Percentiles rank a stretch among this genome's conserved stretches.
phyloP scores from a whole-genome alignment of 139 green algal genomes.

The Zygnema circumcarinatum region DNA sequence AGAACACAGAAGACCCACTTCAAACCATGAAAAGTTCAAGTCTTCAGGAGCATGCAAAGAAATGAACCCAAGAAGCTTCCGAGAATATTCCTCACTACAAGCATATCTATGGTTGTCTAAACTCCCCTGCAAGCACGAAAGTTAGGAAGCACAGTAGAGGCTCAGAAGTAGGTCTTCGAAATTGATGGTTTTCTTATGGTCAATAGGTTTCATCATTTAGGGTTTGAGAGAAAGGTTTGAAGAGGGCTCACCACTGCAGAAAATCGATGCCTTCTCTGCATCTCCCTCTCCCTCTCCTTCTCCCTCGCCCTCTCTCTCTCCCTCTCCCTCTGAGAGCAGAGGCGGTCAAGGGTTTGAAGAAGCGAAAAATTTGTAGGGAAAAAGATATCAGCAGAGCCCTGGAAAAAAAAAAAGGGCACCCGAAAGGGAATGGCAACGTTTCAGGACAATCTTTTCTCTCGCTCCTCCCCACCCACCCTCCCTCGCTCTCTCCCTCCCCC shows the following conservation, averaged over 20 bases:
- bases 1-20: no score
- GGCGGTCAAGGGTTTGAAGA: slow-evolving; percentile 64
- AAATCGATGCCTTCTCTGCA: not conserved
- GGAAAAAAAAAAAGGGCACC: slow-evolving; percentile 39
- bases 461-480: no score
- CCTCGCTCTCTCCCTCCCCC: no score
- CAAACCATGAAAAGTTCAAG: no score
- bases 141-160: no score
- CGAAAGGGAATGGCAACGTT: no score
- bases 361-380: slow-evolving; percentile 87
- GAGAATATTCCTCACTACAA: not conserved
- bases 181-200: no score
- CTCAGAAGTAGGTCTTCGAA: no score
- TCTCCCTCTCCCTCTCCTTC: not conserved
- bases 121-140: no score
- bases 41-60: no score
- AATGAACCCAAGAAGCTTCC: no score
- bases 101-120: not conserved
- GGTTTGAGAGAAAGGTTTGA: not conserved
- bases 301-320: not conserved
- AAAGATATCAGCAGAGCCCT: slow-evolving; percentile 82
- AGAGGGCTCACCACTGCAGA: not conserved
- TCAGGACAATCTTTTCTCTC: no score
- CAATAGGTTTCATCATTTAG: not conserved
- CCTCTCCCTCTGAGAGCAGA: not conserved